These are phyloP conservation scores for Chrysoporthe deuterocubensis DNA, from an alignment of 2,329 filamentous ascomycete species.

Conservation along the genomic window DNA sequence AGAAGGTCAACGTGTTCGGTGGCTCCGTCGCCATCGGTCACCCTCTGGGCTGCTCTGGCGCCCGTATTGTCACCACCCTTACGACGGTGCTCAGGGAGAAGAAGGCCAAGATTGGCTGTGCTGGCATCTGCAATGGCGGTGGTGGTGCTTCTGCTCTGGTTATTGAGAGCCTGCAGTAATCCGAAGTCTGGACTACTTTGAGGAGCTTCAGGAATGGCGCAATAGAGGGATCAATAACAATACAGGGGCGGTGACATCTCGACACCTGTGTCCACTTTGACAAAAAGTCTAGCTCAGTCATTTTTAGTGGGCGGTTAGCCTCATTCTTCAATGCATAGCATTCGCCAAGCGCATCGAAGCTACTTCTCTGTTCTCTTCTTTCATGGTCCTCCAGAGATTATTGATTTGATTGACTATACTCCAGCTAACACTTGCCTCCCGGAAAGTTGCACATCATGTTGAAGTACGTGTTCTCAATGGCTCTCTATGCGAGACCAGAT, in stretches of 20 bases:
- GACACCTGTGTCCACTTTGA: background rate
- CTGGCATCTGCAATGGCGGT: slow-evolving; percentile 97
- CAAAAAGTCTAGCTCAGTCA: background rate
- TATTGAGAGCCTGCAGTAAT: slow-evolving; percentile 72
- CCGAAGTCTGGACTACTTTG: background rate
- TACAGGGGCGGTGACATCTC: background rate
- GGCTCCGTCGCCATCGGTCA: slow-evolving; percentile 96
- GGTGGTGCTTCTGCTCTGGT: slow-evolving; percentile 94
- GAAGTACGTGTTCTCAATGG: background rate
- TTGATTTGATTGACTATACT: background rate
- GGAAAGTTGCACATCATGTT: background rate
- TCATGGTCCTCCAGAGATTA: background rate
- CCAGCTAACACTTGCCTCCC: background rate
- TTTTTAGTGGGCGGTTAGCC: background rate
- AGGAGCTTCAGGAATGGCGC: background rate
- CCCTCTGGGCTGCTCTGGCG: slow-evolving; percentile 90
- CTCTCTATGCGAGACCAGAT: background rate
- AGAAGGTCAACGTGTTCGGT: slow-evolving; percentile 94
- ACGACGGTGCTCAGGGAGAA: slow-evolving; percentile 87
- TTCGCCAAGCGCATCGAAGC: background rate
- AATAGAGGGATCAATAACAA: background rate
- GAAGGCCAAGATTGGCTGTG: slow-evolving; percentile 90
- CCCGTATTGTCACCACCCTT: slow-evolving; percentile 89
- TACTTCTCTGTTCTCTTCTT: background rate
- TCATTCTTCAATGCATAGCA: slow-evolving; percentile 10